Evolutionary conservation across 345 rosid genomes (phyloP).

Genomic region (Kandelia obovata): DNA sequence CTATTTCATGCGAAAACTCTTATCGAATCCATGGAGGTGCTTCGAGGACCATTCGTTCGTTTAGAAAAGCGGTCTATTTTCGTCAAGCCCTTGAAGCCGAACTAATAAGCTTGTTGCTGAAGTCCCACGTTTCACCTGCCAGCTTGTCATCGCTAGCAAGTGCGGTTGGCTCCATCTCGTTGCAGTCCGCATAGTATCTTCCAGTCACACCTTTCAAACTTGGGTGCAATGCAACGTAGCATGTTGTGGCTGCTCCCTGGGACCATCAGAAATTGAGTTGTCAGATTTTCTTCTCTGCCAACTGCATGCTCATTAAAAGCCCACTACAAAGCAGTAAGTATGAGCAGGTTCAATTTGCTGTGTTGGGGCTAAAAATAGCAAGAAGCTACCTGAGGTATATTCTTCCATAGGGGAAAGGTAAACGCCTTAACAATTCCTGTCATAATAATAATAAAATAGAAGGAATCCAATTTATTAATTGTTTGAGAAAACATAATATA

Average conservation of each 20-base stretch:
- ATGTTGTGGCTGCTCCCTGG: constrained; percentile 98
- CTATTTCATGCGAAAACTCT: no score
- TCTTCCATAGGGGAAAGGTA: constrained; percentile 73
- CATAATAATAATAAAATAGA: neutral
- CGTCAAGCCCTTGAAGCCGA: constrained; percentile 14
- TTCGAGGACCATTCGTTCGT: no score
- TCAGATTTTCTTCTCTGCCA: no score
- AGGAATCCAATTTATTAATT: no score
- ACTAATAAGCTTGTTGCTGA: constrained; percentile 52
- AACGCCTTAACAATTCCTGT: constrained; percentile 58
- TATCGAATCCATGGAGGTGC: neutral
- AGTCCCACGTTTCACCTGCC: constrained; percentile 67
- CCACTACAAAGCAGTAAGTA: no score
- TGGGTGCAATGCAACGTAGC: constrained; percentile 81
- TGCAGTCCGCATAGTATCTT: constrained; percentile 77
- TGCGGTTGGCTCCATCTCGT: constrained; percentile 51
- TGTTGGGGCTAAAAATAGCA: neutral
- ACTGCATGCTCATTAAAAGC: no score
- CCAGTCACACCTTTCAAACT: constrained; percentile 59
- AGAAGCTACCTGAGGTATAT: constrained; percentile 67
- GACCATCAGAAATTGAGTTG: no score
- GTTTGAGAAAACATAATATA: no score
- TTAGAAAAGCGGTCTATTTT: no score
- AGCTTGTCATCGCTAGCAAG: constrained; percentile 52
- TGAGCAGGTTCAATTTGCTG: no score